phyloP scores from a whole-genome alignment of 495 filamentous ascomycete genomes.

The Tuber umbilicatum region DNA sequence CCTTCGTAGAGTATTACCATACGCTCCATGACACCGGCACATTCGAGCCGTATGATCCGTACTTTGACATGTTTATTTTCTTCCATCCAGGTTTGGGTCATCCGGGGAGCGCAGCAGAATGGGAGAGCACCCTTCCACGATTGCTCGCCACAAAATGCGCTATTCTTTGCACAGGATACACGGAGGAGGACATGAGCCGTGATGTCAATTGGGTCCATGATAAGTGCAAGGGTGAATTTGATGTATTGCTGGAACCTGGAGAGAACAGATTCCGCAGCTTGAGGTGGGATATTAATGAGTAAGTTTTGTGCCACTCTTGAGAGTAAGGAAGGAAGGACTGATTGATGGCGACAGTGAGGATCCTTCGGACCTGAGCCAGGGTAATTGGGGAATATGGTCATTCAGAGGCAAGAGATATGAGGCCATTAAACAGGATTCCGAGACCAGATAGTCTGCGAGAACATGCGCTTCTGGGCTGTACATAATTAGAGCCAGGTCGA shows the following conservation, averaged over 20 bases:
- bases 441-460: background rate
- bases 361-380: constrained; percentile 86
- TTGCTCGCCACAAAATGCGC: constrained; percentile 92
- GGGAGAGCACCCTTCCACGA: constrained; percentile 80
- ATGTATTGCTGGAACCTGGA: constrained; percentile 82
- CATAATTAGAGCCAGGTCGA: background rate
- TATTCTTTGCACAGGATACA: constrained; percentile 89
- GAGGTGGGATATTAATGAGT: constrained; percentile 93
- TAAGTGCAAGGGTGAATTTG: constrained; percentile 78
- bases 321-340: background rate
- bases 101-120: constrained; percentile 84
- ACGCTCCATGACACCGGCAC: constrained; percentile 81
- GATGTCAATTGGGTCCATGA: constrained; percentile 84
- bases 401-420: constrained; percentile 93
- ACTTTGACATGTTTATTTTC: constrained; percentile 91
- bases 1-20: constrained; percentile 96
- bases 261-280: constrained; percentile 93
- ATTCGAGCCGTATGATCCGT: constrained; percentile 92
- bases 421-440: background rate
- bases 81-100: constrained; percentile 97
- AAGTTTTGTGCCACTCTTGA: constrained; percentile 9
- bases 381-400: constrained; percentile 94
- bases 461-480: background rate
- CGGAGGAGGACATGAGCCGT: constrained; percentile 84
- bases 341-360: constrained; percentile 49